Base-by-base conservation (phyloP, 768 basidiomycete genomes). In the Lactarius trivialis region DNA sequence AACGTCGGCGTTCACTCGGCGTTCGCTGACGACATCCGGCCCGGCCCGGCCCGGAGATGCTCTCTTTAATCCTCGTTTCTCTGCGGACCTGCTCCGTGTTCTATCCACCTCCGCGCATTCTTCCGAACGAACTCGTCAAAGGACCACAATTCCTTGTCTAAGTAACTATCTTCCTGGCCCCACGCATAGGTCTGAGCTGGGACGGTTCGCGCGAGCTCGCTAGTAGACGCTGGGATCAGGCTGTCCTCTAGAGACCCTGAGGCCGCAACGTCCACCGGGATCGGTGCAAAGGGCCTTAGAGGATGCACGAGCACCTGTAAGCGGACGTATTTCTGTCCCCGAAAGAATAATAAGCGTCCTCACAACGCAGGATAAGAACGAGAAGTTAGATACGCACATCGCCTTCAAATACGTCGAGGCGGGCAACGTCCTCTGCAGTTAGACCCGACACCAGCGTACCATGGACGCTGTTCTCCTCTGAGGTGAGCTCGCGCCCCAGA, bases 401-500 rank as follows among this genome's bases (percentile, higher is more conserved):
- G 34, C 91, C 92, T 73, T 98, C 95, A 62, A 96, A 98, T 11
- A 76, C 59, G 73, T 98, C 93, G 30, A 98, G 74, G 3, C 79
- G 71, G n/a, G 65, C 65, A 1, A 97, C 76, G 65, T 98, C 94
- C n/a, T 68, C 43, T 11, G 73, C 73, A 0, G 82, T 84, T 52
- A 97, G 76, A 1, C 95, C 94, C 0, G 72, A 74, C 2, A 97
- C 91, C 41, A 95, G 69, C 3, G 86, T 87, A 9, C 95, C 95
- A 53, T 86, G 80, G 0, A 96, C 91, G n/a, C 77, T 82, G 52
- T 77, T 78, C 54, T 93, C 89, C 54, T 89, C 86, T 1, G 66
- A 71, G 1, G 70, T 69, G n/a, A 91, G 75, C 7, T 82, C 78
- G 11, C 74, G 73, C 4, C 59, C 67, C 30, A 75, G 48, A 0